phyloP scores from a whole-genome alignment of 192 early-diverging fungal species.

The Gonapodya prolifera region DNA sequence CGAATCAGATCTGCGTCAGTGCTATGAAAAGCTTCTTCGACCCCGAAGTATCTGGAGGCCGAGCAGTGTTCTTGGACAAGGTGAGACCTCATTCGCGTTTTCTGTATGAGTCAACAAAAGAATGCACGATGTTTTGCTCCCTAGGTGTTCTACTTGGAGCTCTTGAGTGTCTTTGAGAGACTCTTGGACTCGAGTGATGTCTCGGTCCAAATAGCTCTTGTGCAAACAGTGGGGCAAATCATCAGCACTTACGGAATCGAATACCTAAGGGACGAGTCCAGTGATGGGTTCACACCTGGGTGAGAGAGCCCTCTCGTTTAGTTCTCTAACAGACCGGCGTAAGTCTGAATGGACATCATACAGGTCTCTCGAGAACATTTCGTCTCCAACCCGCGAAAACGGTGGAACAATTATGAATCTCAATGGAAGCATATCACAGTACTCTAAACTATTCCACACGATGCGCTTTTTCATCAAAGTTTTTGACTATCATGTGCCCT shows the following conservation, averaged over 20 bases:
- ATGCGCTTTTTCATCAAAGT: constrained; percentile 25
- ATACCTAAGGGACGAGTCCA: constrained; percentile 25
- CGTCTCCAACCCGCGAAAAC: neutral
- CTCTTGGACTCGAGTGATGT: constrained; percentile 56
- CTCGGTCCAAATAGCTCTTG: constrained; percentile 35
- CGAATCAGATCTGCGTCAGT: constrained; percentile 33
- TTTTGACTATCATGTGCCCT: constrained; percentile 29
- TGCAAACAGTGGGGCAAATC: constrained; percentile 35
- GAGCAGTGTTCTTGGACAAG: neutral
- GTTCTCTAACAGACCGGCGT: neutral
- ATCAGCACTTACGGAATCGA: constrained; percentile 20
- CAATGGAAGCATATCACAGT: constrained; percentile 5
- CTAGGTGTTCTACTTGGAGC: constrained; percentile 46
- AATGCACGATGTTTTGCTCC: too few species aligned
- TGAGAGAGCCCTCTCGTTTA: neutral
- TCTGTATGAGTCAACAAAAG: constrained; percentile 20
- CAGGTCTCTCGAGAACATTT: neutral
- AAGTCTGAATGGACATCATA: too few species aligned
- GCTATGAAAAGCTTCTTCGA: constrained; percentile 36
- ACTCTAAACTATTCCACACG: constrained; percentile 25
- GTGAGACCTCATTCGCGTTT: too few species aligned
- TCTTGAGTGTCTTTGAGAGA: constrained; percentile 56
- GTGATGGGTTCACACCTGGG: constrained; percentile 4
- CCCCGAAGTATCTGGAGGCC: constrained; percentile 14
- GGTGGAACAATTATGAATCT: neutral